phyloP scores from a whole-genome alignment of 441 rosid genomes.

The Macaranga tanarius region DNA sequence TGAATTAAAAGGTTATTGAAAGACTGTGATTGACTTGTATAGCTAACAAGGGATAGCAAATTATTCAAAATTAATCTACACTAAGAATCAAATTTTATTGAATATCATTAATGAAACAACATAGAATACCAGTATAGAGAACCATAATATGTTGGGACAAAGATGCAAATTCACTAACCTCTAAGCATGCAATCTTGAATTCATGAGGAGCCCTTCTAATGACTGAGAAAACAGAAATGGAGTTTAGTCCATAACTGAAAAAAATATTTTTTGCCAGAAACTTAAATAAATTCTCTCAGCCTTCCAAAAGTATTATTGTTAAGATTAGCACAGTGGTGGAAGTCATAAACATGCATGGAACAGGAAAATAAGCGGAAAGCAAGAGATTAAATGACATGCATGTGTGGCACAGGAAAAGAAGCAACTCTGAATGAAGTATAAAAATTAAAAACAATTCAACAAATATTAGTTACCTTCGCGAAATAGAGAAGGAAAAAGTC shows the following conservation, averaged over 20 bases:
- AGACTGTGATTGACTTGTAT: not conserved
- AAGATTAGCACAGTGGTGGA: conserved; percentile 3
- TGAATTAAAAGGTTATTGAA: not conserved
- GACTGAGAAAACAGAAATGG: conserved; percentile 44
- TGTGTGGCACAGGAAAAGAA: not conserved
- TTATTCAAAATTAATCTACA: too few species aligned
- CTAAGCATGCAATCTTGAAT: conserved; percentile 97
- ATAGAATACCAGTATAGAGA: not conserved
- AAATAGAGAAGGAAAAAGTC: conserved; percentile 84
- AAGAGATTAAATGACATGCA: conserved; percentile 1
- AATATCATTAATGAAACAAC: not conserved
- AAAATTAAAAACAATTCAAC: not conserved
- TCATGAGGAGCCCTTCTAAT: conserved; percentile 99
- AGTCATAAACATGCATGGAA: not conserved
- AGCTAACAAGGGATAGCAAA: not conserved
- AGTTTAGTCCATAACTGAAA: conserved; percentile 24
- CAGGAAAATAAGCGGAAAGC: not conserved
- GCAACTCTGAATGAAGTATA: not conserved
- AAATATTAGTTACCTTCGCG: conserved; percentile 72
- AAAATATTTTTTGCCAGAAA: not conserved
- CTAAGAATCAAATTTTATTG: too few species aligned
- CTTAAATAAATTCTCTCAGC: not conserved
- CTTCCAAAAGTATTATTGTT: not conserved
- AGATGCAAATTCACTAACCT: conserved; percentile 52
- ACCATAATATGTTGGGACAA: conserved; percentile 4